phyloP scores from a whole-genome alignment of 768 basidiomycete genomes.

The Pilatotrama ljubarskyi region DNA sequence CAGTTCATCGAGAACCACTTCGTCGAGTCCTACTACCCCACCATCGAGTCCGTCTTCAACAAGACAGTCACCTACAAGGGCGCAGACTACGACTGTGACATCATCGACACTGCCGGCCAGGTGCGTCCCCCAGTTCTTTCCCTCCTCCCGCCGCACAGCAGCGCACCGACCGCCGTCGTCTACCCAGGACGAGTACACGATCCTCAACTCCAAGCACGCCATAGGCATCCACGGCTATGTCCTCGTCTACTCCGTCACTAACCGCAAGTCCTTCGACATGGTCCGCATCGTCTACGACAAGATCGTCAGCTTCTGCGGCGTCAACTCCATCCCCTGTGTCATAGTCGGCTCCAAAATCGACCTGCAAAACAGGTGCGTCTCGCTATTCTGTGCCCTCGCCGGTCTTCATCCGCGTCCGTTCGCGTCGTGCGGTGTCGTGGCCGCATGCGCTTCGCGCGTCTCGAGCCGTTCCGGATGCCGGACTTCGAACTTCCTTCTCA shows the following conservation, averaged over 20 bases:
- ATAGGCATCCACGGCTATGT: slow-evolving; percentile 98
- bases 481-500: slow-evolving; percentile 34
- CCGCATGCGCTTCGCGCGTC: slow-evolving; percentile 14
- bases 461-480: slow-evolving; percentile 10
- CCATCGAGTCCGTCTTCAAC: slow-evolving; percentile 85
- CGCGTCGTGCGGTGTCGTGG: not conserved
- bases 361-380: slow-evolving; percentile 66
- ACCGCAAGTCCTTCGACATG: slow-evolving; percentile 91
- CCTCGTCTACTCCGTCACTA: slow-evolving; percentile 93
- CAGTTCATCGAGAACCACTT: slow-evolving; percentile 95
- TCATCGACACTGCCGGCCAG: slow-evolving; percentile 98
- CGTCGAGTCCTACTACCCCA: slow-evolving; percentile 92
- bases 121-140: slow-evolving; percentile 42
- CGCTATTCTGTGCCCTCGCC: not conserved
- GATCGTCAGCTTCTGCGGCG: slow-evolving; percentile 85
- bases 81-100: slow-evolving; percentile 92
- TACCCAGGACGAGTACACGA: slow-evolving; percentile 89
- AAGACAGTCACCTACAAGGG: slow-evolving; percentile 89
- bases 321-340: slow-evolving; percentile 85
- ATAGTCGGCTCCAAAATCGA: slow-evolving; percentile 94
- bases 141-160: slow-evolving; percentile 12
- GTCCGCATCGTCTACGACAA: slow-evolving; percentile 91
- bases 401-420: slow-evolving; percentile 6
- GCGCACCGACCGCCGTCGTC: not conserved
- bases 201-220: slow-evolving; percentile 90